Evolutionary conservation across 1,284 basidiomycete species (phyloP).

Genomic region (Sphagnurus paluster): DNA sequence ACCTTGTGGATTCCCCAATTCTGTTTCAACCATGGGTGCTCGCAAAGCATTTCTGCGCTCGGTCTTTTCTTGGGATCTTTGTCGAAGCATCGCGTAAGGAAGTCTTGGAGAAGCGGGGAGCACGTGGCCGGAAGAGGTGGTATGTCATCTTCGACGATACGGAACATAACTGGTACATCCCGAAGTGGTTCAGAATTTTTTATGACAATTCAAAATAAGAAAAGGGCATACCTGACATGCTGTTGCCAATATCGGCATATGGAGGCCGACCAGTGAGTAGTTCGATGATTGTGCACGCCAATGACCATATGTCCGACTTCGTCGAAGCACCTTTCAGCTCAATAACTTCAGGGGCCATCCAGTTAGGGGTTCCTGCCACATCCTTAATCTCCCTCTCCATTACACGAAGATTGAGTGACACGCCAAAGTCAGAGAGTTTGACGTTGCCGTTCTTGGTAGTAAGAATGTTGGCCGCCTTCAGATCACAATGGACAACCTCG

Average conservation of each 20-base stretch:
- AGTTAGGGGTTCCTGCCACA: conserved; percentile 93
- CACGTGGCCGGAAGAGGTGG: conserved; percentile 83
- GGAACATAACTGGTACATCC: conserved; percentile 77
- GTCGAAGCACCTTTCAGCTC: conserved; percentile 75
- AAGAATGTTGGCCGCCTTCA: conserved; percentile 98
- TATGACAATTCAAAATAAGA: conserved; percentile 11
- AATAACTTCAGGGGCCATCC: conserved; percentile 98
- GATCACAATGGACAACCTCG: conserved; percentile 87
- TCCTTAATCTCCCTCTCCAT: conserved; percentile 88
- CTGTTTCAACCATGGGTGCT: conserved; percentile 87
- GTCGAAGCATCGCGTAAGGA: conserved; percentile 83
- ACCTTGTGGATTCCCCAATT: conserved; percentile 80
- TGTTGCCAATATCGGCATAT: conserved; percentile 83
- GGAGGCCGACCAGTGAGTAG: conserved; percentile 90
- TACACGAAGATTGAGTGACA: conserved; percentile 97
- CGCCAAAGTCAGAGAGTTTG: conserved; percentile 97
- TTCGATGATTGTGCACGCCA: conserved; percentile 93
- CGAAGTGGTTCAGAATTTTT: conserved; percentile 4
- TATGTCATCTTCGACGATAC: conserved; percentile 90
- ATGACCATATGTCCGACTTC: conserved; percentile 89
- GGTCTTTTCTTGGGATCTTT: conserved; percentile 85
- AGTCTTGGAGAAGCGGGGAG: conserved; percentile 74
- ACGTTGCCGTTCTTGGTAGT: conserved; percentile 97
- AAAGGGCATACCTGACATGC: conserved; percentile 70
- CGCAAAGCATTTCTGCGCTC: conserved; percentile 79